Evolutionary conservation across 208 protist species (phyloP).

Genomic region (Polymyxa betae): DNA sequence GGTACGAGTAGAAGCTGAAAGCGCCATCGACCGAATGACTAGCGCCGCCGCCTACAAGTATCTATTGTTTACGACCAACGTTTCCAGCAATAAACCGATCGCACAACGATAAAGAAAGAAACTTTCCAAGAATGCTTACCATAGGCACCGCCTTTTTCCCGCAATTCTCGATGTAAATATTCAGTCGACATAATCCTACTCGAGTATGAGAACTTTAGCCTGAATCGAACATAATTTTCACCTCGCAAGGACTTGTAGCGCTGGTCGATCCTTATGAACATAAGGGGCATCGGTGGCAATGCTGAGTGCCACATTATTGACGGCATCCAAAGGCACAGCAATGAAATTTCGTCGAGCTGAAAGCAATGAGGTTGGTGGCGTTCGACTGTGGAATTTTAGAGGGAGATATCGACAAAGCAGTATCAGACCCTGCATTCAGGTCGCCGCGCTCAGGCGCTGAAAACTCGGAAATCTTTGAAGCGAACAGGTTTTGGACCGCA

Average conservation of each 20-base stretch:
- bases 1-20: neutral
- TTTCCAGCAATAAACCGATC: no score
- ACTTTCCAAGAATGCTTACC: neutral
- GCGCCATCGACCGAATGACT: neutral
- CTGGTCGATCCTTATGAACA: slow-evolving; percentile 1
- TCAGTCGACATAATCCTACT: slow-evolving; percentile 7
- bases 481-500: neutral
- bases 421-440: no score
- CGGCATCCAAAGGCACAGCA: neutral
- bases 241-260: neutral
- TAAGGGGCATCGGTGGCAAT: neutral
- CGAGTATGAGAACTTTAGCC: neutral
- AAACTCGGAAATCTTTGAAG: no score
- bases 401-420: no score
- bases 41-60: neutral
- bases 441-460: no score
- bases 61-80: no score
- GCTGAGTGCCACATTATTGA: slow-evolving; percentile 13
- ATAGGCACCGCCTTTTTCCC: slow-evolving; percentile 47
- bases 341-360: neutral
- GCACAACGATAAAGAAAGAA: neutral
- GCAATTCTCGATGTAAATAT: slow-evolving; percentile 47
- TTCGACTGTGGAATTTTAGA: no score
- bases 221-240: neutral
- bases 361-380: no score